A percentile compares a stretch with the other conserved stretches of the same genome.
Conservation (phyloP, 202 grass and related monocot species). For the Elaeis oleifera region DNA sequence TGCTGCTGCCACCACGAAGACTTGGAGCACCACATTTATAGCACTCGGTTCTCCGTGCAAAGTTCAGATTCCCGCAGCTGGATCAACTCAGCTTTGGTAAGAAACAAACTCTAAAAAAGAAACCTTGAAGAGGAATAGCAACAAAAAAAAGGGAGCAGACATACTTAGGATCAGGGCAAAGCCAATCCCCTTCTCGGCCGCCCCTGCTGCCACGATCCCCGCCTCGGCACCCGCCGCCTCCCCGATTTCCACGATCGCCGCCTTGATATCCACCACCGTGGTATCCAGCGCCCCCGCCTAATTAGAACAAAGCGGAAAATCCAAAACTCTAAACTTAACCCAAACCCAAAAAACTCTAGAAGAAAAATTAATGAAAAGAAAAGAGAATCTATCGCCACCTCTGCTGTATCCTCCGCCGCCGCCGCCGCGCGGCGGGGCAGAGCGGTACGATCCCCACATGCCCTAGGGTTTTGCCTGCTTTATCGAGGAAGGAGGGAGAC, state of each 20-base stretch:
- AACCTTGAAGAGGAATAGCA: not conserved
- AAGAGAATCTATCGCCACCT: not conserved
- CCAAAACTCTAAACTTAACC: not conserved
- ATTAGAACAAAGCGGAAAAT: not conserved
- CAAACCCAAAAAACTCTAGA: not conserved
- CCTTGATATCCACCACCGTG: constrained; percentile 14
- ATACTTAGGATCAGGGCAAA: constrained; percentile 80
- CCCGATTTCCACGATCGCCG: constrained; percentile 5
- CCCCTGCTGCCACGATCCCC: constrained; percentile 43
- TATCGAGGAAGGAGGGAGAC: constrained; percentile 20
- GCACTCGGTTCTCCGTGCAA: constrained; percentile 88
- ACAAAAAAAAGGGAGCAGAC: constrained; percentile 7
- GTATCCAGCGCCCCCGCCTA: constrained; percentile 8
- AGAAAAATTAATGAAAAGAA: not conserved
- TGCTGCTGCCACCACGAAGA: constrained; percentile 32
- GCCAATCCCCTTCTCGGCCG: constrained; percentile 88
- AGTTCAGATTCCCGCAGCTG: constrained; percentile 93
- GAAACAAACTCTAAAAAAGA: not conserved
- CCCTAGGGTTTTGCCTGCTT: constrained; percentile 34
- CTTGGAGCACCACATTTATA: constrained; percentile 73
- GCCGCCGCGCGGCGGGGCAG: constrained; percentile 27
- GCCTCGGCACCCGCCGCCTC: constrained; percentile 1
- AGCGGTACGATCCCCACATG: constrained; percentile 93
- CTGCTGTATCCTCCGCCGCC: too few species aligned
- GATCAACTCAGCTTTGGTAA: constrained; percentile 22